phyloP scores from a whole-genome alignment of 2,329 filamentous ascomycete species.

The Alternaria brassicicola region DNA sequence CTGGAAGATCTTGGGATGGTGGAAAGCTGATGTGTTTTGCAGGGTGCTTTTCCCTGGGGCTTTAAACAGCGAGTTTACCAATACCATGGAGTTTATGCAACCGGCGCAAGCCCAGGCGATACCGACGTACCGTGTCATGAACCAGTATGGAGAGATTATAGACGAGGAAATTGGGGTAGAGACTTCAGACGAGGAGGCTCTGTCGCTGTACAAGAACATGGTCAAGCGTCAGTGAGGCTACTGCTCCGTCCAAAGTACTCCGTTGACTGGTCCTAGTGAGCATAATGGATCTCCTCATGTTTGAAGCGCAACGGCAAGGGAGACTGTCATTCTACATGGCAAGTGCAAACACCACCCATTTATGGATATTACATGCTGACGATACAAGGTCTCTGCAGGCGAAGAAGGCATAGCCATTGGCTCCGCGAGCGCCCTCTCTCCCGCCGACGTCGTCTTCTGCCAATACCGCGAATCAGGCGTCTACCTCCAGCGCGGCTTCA shows the following conservation, averaged over 20 bases:
- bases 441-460: constrained; percentile 87
- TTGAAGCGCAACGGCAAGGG: constrained; percentile 95
- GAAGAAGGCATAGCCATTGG: constrained; percentile 95
- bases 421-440: constrained; percentile 80
- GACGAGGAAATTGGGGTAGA: constrained; percentile 72
- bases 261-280: constrained; percentile 56
- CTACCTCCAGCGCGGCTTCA: constrained; percentile 87
- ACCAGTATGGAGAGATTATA: constrained; percentile 84
- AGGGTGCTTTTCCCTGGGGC: constrained; percentile 86
- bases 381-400: constrained; percentile 70
- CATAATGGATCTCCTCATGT: constrained; percentile 98
- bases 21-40: background rate
- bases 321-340: constrained; percentile 97
- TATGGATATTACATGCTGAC: background rate
- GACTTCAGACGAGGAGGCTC: constrained; percentile 66
- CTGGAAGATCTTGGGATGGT: background rate
- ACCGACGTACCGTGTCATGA: constrained; percentile 88
- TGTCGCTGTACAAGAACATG: constrained; percentile 69
- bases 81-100: constrained; percentile 75
- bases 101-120: constrained; percentile 74
- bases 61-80: constrained; percentile 90
- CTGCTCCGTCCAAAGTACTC: background rate
- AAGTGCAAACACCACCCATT: background rate
- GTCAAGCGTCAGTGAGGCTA: constrained; percentile 54
- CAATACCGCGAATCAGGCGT: constrained; percentile 96